phyloP scores from a whole-genome alignment of 1,284 basidiomycete species.

The Phlebopus sp. region DNA sequence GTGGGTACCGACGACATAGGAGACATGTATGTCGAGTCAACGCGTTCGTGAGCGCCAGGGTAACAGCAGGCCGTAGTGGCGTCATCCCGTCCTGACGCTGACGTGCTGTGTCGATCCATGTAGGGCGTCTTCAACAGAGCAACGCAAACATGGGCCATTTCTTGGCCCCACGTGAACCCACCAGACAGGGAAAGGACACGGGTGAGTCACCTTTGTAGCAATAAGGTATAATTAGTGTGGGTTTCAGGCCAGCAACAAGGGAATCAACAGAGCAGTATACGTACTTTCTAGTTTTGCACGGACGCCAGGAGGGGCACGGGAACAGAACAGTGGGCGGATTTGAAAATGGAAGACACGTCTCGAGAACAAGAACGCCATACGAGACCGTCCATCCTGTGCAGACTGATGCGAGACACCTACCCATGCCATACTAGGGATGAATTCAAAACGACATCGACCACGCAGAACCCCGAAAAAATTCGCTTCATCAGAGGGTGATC shows the following conservation, averaged over 20 bases:
- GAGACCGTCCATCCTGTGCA: neutral
- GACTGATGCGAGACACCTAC: neutral
- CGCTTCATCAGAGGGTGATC: neutral
- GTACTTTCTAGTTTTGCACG: too few relatives aligned
- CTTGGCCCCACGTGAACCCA: constrained; percentile 2
- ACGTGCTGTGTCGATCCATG: constrained; percentile 19
- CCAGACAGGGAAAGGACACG: constrained; percentile 1
- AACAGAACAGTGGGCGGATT: too few relatives aligned
- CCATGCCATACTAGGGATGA: neutral
- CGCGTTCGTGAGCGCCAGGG: neutral
- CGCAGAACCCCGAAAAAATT: neutral
- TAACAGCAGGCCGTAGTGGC: neutral
- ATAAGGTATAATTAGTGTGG: neutral
- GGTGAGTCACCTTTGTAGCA: constrained; percentile 4
- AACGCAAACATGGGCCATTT: neutral
- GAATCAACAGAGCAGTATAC: neutral
- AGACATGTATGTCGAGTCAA: neutral
- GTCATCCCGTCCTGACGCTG: neutral
- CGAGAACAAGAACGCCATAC: neutral
- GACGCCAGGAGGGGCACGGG: too few relatives aligned
- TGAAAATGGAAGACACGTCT: neutral
- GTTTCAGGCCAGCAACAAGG: neutral
- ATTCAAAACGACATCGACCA: neutral
- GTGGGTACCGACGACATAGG: too few relatives aligned
- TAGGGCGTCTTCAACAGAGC: neutral